Evolutionary conservation across 345 rosid genomes (phyloP).

Genomic region (Eucalyptus sp.): DNA sequence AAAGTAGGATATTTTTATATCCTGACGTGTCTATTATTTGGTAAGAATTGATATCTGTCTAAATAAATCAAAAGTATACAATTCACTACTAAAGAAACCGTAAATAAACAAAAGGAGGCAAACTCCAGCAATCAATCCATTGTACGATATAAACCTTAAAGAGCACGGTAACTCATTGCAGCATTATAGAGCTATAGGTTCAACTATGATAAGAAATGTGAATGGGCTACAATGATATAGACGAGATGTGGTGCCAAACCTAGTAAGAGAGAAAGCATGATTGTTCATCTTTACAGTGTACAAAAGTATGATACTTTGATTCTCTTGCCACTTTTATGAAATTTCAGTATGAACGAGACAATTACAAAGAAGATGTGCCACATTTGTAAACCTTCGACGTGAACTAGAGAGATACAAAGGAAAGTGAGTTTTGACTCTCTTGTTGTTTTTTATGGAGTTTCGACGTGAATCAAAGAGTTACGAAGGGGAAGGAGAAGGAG

Average conservation of each 20-base stretch:
- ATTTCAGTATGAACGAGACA: fast-evolving
- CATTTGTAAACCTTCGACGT: not conserved
- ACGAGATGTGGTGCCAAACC: not conserved
- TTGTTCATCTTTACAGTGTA: not conserved
- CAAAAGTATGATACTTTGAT: not conserved
- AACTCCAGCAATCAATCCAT: not conserved
- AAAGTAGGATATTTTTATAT: not conserved
- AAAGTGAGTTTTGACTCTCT: not conserved
- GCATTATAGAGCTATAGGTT: not conserved
- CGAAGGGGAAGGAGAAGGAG: not conserved
- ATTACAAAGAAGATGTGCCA: not conserved
- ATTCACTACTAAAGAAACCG: not conserved
- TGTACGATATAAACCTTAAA: not conserved
- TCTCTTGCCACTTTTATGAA: not conserved
- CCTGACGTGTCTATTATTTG: not conserved
- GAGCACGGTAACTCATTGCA: not conserved
- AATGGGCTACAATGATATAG: not conserved
- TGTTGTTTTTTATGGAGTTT: not conserved
- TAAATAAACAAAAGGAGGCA: not conserved
- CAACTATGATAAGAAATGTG: not conserved
- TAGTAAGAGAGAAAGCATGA: not conserved
- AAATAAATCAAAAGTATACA: not conserved
- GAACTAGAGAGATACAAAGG: not conserved
- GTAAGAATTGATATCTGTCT: not conserved
- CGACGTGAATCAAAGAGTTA: not conserved